A percentile compares a stretch with the other conserved stretches of the same genome.
Conservation (phyloP, 176 grass and related monocot species). For the Guadua angustifolia region DNA sequence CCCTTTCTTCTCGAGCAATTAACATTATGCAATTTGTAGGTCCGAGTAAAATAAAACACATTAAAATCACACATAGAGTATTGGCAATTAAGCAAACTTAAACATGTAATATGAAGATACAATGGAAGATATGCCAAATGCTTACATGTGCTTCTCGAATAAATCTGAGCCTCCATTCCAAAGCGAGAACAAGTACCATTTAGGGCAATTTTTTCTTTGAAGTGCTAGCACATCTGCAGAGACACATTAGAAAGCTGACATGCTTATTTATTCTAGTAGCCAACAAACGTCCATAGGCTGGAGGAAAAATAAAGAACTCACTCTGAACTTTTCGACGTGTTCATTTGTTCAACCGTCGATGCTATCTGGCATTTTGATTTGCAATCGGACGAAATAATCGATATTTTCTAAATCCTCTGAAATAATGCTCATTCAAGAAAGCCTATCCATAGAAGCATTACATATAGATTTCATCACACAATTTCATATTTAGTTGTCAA, state of each 20-base stretch:
- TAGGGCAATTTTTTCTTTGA: conserved; percentile 54
- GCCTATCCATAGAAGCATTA: conserved; percentile 19
- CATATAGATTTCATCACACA: no score
- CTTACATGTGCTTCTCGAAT: conserved; percentile 82
- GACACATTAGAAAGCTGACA: conserved; percentile 26
- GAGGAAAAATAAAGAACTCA: conserved; percentile 47
- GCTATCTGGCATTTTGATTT: conserved; percentile 59
- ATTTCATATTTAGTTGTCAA: no score
- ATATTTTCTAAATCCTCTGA: conserved; percentile 77
- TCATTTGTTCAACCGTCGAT: conserved; percentile 15
- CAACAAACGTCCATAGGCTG: conserved; percentile 2
- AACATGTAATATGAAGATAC: conserved; percentile 28
- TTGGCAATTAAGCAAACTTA: conserved; percentile 23
- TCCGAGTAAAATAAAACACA: conserved; percentile 12
- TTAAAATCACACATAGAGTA: conserved; percentile 1
- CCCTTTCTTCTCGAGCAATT: conserved; percentile 3
- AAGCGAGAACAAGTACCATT: conserved; percentile 61
- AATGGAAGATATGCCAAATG: conserved; percentile 23
- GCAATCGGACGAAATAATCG: conserved; percentile 90
- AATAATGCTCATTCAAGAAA: conserved; percentile 34
- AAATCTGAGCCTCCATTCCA: conserved; percentile 76
- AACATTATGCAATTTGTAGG: neutral
- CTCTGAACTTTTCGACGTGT: conserved; percentile 43
- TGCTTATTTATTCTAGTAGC: conserved; percentile 23
- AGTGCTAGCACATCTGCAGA: conserved; percentile 52